Conservation (phyloP, 129 eudicot genomes). For the Helianthus annuus region HanXRQr2.0-SUNRISE NC_035435.2:74440432-74440931, state of each 20-base stretch:
- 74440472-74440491: not conserved
- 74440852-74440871: not conserved
- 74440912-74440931: not conserved
- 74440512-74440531: no score
- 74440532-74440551: not conserved
- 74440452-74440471: not conserved
- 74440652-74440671: slow-evolving; percentile 5
- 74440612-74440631: not conserved
- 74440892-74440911: not conserved
- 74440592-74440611: not conserved
- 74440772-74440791: not conserved
- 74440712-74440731: not conserved
- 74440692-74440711: no score
- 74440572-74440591: not conserved
- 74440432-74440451: not conserved
- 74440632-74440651: not conserved
- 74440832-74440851: not conserved
- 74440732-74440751: not conserved
- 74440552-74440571: not conserved
- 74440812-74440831: not conserved
- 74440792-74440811: not conserved
- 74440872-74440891: not conserved
- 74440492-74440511: not conserved
- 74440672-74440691: slow-evolving; percentile 8
- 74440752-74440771: not conserved